These are phyloP conservation scores for Ganoderma sinense DNA, from an alignment of 1,284 basidiomycete species.

Conservation along the genomic window DNA sequence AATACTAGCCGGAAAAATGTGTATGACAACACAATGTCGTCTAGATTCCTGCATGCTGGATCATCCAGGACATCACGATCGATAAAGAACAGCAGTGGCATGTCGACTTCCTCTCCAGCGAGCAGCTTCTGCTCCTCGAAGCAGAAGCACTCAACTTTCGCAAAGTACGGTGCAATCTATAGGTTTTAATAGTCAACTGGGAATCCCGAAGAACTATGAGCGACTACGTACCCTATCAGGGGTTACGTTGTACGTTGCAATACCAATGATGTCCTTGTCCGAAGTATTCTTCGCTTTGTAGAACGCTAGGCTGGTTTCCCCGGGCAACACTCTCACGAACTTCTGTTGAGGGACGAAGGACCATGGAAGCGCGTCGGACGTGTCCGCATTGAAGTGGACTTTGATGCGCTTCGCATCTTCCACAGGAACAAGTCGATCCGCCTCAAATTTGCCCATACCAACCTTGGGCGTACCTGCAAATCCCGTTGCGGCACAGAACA, in stretches of 20 bases:
- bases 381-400: conserved; percentile 96
- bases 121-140: conserved; percentile 98
- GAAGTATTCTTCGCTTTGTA: conserved; percentile 94
- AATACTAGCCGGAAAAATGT: conserved; percentile 91
- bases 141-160: conserved; percentile 99
- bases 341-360: conserved; percentile 92
- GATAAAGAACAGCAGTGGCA: conserved; percentile 99
- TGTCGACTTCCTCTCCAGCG: conserved; percentile 96
- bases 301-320: conserved; percentile 96
- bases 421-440: conserved; percentile 83
- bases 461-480: conserved; percentile 96
- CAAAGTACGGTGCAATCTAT: conserved; percentile 97
- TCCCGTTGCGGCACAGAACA: conserved; percentile 97
- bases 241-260: conserved; percentile 98
- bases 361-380: conserved; percentile 92
- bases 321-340: conserved; percentile 90
- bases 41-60: conserved; percentile 83
- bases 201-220: background rate
- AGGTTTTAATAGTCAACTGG: background rate
- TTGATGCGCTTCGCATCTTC: conserved; percentile 82
- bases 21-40: conserved; percentile 94
- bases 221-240: conserved; percentile 79
- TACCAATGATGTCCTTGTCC: conserved; percentile 92
- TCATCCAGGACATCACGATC: conserved; percentile 97
- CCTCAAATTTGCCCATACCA: conserved; percentile 80